Percentiles rank a stretch among this genome's conserved stretches.
phyloP scores from a whole-genome alignment of 176 grass and related monocot genomes.

The Cenchrus fungigraminus region DNA sequence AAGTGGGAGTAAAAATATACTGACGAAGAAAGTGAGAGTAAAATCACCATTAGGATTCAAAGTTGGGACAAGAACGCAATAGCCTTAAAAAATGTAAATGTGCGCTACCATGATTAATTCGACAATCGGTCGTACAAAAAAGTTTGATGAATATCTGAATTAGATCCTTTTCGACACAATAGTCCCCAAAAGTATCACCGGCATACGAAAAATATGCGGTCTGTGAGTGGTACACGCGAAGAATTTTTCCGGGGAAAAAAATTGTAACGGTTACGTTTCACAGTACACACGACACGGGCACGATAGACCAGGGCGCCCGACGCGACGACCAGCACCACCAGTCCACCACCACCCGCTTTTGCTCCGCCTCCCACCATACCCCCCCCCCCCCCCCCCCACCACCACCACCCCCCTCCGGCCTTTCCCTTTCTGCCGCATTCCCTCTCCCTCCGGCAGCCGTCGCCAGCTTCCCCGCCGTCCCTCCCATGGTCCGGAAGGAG shows the following conservation, averaged over 20 bases:
- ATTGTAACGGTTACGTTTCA: constrained; percentile 12
- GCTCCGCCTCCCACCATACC: constrained; percentile 8
- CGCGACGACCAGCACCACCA: constrained; percentile 15
- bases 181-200: no score
- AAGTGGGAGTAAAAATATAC: no score
- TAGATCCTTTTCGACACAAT: no score
- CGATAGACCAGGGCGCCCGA: neutral
- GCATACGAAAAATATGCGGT: neutral
- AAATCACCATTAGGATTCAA: no score
- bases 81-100: no score
- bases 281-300: neutral
- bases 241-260: neutral
- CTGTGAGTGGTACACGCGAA: constrained; percentile 25
- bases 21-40: no score
- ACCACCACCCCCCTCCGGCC: neutral
- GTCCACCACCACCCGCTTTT: neutral
- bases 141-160: no score
- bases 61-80: no score
- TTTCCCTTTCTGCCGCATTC: constrained; percentile 34
- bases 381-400: no score
- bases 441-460: constrained; percentile 18
- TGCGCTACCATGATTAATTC: no score
- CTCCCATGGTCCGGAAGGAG: constrained; percentile 50
- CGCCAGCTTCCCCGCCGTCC: neutral
- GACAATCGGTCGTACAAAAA: no score